Base-by-base conservation (phyloP, 257 asterid species). In the Avicennia marina region DNA sequence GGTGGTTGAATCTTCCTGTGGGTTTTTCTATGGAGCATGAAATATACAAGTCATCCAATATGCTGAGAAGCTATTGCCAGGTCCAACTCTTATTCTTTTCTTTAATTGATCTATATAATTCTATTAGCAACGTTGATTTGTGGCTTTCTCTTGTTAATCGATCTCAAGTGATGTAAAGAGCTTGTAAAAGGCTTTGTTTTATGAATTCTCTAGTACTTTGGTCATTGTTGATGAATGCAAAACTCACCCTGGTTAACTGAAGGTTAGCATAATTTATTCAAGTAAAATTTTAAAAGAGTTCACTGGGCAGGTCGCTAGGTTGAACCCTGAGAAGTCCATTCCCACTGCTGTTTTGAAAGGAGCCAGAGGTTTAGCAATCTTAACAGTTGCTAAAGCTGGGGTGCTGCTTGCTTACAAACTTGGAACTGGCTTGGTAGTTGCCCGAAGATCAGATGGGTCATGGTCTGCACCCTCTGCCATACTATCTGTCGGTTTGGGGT, bases 381-480 rank as follows among this genome's bases (percentile, higher is more conserved):
- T 93, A 65, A 89, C 97, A 7, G 99, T 93, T 49, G 97, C 85
- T 52, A 89, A 93, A 84, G 96, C 82, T 63, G 99, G 97, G 29
- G 86, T 72, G 44, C 56, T 93, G 34, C 81, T 93, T 60, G 36
- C 96, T 26, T 93, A 93, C 75, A 93, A 93, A 75, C 79, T 89
- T 62, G 99, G 99, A 25, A 86, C 94, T 47, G 99, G 97, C 55
- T 74, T 93, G 80, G 99, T 93, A 43, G 80, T 93, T 68, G 82
- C 96, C 61, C 78, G 91, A 63, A 79, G 91, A 70, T 78, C 95
- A 57, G 96, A 93, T 74, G 97, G 99, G 26, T 86, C 97, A 18
- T 93, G 99, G 99, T 93, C 99, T 53, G 97, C 99, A 62, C 97
- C 97, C 59, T 93, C 99, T 67, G 96, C 97, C 72, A 80, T 93